Evolutionary conservation across 176 grass and related monocot species (phyloP), one percentile per base, ranked within the genome.

Genomic region (Avena eriantha): DNA sequence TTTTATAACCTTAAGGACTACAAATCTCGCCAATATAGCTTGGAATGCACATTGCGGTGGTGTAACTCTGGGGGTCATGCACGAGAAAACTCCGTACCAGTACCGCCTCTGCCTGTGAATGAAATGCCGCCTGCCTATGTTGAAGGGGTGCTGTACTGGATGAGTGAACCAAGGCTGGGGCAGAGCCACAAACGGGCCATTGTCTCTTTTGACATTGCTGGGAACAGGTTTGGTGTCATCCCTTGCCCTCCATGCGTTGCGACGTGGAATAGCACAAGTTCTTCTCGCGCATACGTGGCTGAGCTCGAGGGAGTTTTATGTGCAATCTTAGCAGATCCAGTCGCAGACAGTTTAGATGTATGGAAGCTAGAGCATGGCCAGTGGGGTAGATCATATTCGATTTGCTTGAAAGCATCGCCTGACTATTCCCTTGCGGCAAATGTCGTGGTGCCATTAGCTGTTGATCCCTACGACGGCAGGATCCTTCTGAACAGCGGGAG

Each of bases 41-140:
- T 67, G 31, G 14, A 23, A 63, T 84, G 82, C 24, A 12, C 18
- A 3, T 18, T 34, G 1, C 29, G 69, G 68, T 39, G 55, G 39
- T 83, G 81, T 12, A 14, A 21, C 23, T 23, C 55, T 49, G 10
- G 17, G 55, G 53, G 13, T 19, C 49, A 35, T 68, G 65, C 29
- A 31, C 47, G 22, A 39, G 26, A 16, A 14, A 12, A 19, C 1
- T 10, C 50, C 3, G 49, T 50, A 50, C 49, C 49, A 0, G 0
- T 15, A 49, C 64, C 29, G 10, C 82, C 82, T 22, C 82, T 73
- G 4, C 82, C 82, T 7, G 53, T 83, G 36, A 83, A 74, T 18
- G 69, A 60, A 16, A 74, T 83, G 82, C 82, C 54, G 14, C 82
- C 69, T 15, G 69, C 69, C 54, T 33, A 83, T 31, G 69, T 83